Conservation (phyloP, 2,329 filamentous ascomycete genomes). For the Dothiorella sarmentorum region DNA sequence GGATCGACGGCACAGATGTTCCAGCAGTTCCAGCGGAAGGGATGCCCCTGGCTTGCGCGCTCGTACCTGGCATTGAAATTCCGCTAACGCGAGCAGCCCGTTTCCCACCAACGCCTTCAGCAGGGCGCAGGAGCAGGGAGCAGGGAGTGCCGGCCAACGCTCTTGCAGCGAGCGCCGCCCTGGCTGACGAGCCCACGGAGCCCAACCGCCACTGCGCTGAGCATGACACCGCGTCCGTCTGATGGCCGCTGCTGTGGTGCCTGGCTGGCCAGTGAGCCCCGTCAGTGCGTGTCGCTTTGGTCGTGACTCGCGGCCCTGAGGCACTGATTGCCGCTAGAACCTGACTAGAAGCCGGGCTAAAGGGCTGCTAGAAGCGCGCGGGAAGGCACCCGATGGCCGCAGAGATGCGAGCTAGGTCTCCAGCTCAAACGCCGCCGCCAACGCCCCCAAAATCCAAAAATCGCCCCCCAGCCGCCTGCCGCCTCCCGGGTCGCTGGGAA, state of each 20-base stretch:
- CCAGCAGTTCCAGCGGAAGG: conserved; percentile 19
- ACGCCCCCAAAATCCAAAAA: not conserved
- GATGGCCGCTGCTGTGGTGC: no score
- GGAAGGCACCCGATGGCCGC: conserved; percentile 25
- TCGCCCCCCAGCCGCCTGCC: conserved; percentile 22
- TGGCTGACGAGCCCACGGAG: not conserved
- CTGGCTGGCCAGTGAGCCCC: conserved; percentile 19
- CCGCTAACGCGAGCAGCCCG: conserved; percentile 16
- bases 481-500: conserved; percentile 33
- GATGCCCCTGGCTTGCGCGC: conserved; percentile 15
- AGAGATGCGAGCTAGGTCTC: conserved; percentile 31
- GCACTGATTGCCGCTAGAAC: conserved; percentile 15
- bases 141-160: not conserved
- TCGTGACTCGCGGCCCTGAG: conserved; percentile 15
- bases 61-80: conserved; percentile 18
- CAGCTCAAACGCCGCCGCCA: conserved; percentile 21
- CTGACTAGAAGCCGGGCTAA: conserved; percentile 13
- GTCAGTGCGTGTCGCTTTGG: conserved; percentile 1
- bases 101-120: conserved; percentile 11
- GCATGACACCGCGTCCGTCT: conserved; percentile 2
- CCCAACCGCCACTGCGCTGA: not conserved
- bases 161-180: not conserved
- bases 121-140: conserved; percentile 5
- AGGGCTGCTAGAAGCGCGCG: conserved; percentile 27
- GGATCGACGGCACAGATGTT: conserved; percentile 20